A percentile compares a stretch with the other conserved stretches of the same genome.
These are phyloP conservation scores for Sarcodon aspratus DNA, from an alignment of 768 basidiomycete genomes.

Conservation along the genomic window DNA sequence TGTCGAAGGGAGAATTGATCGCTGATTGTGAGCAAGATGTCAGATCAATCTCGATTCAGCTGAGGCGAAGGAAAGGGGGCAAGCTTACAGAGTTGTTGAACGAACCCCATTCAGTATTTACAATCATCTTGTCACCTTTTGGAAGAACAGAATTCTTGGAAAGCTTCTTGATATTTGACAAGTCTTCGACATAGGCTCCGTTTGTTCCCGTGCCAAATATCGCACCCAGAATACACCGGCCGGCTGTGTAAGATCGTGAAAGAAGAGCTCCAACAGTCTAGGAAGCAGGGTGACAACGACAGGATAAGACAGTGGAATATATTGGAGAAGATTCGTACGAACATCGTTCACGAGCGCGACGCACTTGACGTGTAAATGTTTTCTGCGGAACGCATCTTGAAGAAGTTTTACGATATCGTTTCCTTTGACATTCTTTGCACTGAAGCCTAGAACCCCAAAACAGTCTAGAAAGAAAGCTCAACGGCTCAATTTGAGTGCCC, in stretches of 20 bases:
- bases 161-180: constrained; percentile 78
- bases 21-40: constrained; percentile 26
- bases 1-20: constrained; percentile 75
- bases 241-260: constrained; percentile 87
- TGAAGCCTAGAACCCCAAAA: constrained; percentile 27
- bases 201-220: constrained; percentile 99
- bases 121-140: constrained; percentile 74
- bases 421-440: constrained; percentile 84
- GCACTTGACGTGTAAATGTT: constrained; percentile 86
- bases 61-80: background rate
- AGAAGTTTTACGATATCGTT: constrained; percentile 83
- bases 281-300: background rate
- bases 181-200: constrained; percentile 89
- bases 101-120: constrained; percentile 98
- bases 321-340: constrained; percentile 17
- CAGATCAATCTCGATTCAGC: background rate
- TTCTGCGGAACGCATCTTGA: constrained; percentile 86
- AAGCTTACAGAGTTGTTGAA: constrained; percentile 82
- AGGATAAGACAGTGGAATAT: background rate
- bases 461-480: background rate
- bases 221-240: constrained; percentile 78
- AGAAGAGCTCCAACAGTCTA: constrained; percentile 94
- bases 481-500: background rate
- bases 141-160: constrained; percentile 46
- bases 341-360: constrained; percentile 93